Evolutionary conservation across 257 asterid species (phyloP), one percentile per base, ranked within the genome.

Genomic region (Penstemon newberryi): DNA sequence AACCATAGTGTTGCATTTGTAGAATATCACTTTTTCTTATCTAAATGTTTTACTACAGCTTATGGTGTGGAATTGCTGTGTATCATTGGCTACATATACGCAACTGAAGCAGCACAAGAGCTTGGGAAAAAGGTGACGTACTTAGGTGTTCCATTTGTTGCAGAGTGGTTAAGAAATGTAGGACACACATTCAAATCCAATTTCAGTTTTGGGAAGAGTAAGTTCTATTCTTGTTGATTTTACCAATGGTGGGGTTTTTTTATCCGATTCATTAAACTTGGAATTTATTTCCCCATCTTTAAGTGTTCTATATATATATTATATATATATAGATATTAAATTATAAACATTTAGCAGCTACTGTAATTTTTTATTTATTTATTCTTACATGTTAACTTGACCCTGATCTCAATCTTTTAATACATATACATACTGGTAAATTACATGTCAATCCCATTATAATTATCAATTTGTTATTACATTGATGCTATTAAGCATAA

Each of bases 141-240:
- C 79, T 80, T 94, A 77, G 99, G 97, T 7, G 91, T 94, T 65
- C 97, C 97, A 67, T 94, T 94, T 77, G 69, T 94, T 79, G 99
- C 96, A n/a, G 99, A 94, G 82, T 94, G 99, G 99, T 91, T 94
- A 87, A 84, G 99, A 78, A 89, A 87, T 82, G 91, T 89, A 89
- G 99, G 99, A 64, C 99, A 91, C 70, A 85, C 82, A 71, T 87
- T 91, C 70, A 91, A 91, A 87, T 94, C 99, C 75, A 97, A 91
- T 85, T 96, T 94, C 53, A 94, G 97, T 54, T 97, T 96, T 58
- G 97, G 96, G 62, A 91, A 97, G 77, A 96, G 97, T 94, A 75
- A 62, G 80, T 78, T 36, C 55, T 63, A 6, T 25, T 25, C 33
- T 25, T 25, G 33, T 25, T 25, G 33, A 25, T 25, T 25, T 25